Evolutionary conservation across 2,329 filamentous ascomycete species (phyloP).

Genomic region (Polychaeton citri): DNA sequence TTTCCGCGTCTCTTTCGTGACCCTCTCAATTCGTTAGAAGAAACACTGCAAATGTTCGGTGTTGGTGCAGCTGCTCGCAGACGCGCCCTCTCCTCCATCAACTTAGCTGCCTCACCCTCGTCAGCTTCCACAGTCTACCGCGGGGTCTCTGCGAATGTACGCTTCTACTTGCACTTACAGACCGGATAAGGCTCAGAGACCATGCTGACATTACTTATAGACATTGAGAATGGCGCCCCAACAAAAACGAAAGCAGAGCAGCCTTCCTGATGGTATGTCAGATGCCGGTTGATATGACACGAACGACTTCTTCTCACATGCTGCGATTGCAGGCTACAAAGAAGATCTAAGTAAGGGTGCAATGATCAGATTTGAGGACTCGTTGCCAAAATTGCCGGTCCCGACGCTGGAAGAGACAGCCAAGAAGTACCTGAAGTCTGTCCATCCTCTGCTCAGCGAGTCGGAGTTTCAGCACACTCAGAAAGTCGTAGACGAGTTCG

Average conservation of each 20-base stretch:
- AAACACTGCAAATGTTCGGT: no score
- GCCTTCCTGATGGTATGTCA: conserved; percentile 32
- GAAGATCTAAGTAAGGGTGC: conserved; percentile 67
- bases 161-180: no score
- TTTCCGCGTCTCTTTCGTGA: no score
- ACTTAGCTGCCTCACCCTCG: background rate
- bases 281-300: conserved; percentile 3
- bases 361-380: conserved; percentile 77
- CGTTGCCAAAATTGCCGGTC: conserved; percentile 66
- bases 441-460: conserved; percentile 59
- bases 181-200: no score
- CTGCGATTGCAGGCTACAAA: conserved; percentile 47
- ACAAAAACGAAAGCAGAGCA: conserved; percentile 22
- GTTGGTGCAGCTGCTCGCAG: background rate
- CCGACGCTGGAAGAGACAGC: conserved; percentile 74
- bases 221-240: conserved; percentile 16
- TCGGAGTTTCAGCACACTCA: conserved; percentile 59
- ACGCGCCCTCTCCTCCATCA: background rate
- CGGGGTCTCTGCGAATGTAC: no score
- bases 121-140: background rate
- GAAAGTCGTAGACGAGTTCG: conserved; percentile 76
- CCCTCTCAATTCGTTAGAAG: no score
- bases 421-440: conserved; percentile 64
- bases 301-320: background rate
- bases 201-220: background rate